A percentile compares a stretch with the other conserved stretches of the same genome.
Evolutionary conservation across 257 asterid genomes (phyloP).

Genomic region (Voacanga thouarsii): DNA sequence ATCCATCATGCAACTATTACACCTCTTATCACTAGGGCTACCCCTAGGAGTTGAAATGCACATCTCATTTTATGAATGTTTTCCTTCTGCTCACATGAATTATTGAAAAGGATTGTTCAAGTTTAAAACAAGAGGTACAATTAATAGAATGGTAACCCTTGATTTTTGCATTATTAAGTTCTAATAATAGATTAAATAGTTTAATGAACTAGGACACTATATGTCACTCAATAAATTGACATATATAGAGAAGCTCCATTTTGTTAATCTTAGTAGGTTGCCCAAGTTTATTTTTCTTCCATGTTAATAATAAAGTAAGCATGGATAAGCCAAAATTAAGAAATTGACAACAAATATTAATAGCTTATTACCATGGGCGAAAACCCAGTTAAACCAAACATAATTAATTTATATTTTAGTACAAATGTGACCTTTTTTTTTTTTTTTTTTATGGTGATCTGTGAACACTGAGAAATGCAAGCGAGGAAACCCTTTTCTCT

Average conservation of each 20-base stretch:
- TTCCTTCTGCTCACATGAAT: not conserved
- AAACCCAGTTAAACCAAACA: conserved; percentile 15
- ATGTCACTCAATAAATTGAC: too few relatives aligned
- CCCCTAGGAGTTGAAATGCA: too few relatives aligned
- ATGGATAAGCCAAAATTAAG: not conserved
- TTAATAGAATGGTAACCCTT: too few relatives aligned
- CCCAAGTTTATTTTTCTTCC: not conserved
- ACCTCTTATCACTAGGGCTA: too few relatives aligned
- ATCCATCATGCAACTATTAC: too few relatives aligned
- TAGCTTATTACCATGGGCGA: not conserved
- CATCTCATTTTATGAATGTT: too few relatives aligned
- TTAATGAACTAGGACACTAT: too few relatives aligned
- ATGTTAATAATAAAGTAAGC: not conserved
- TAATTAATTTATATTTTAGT: not conserved
- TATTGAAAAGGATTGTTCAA: not conserved
- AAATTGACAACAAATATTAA: not conserved
- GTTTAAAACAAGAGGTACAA: too few relatives aligned
- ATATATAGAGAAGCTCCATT: not conserved
- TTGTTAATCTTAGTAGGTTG: not conserved
- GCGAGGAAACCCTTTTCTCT: too few relatives aligned
- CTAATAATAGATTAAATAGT: not conserved
- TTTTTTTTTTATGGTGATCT: too few relatives aligned
- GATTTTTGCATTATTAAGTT: too few relatives aligned
- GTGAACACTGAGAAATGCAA: not conserved
- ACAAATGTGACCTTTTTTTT: not conserved